Conservation (phyloP, 2,329 filamentous ascomycete species). For the Pseudogymnoascus verrucosus region DNA sequence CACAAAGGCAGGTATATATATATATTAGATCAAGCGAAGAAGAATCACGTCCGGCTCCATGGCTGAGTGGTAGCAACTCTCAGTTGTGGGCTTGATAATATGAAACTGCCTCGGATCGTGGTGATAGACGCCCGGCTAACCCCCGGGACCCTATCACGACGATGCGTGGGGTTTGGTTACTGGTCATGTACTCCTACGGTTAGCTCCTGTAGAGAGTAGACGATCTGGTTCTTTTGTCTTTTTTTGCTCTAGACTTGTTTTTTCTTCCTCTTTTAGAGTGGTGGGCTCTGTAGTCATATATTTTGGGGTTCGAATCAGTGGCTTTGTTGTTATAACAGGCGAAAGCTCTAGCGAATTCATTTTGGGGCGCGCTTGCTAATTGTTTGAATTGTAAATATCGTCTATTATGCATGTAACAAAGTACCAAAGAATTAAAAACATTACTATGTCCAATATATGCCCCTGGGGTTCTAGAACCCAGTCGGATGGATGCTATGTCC, state of each 20-base stretch:
- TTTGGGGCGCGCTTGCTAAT: background rate
- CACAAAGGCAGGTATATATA: background rate
- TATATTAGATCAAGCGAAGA: background rate
- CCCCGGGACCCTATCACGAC: background rate
- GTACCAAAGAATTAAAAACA: background rate
- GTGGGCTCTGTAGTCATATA: background rate
- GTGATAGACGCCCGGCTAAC: background rate
- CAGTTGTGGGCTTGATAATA: background rate
- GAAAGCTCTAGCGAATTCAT: background rate
- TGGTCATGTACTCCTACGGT: background rate
- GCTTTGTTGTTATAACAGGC: background rate
- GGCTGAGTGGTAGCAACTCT: background rate
- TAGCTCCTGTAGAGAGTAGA: background rate
- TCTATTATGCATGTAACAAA: background rate
- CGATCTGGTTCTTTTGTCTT: background rate
- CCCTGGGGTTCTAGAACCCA: background rate
- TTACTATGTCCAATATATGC: background rate
- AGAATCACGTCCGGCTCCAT: background rate
- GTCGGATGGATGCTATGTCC: background rate
- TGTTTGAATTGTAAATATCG: background rate
- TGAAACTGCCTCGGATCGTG: background rate
- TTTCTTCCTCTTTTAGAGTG: background rate
- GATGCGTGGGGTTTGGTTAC: background rate
- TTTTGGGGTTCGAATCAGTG: background rate
- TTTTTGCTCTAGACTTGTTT: background rate